Percentiles rank a stretch among this genome's conserved stretches.
Evolutionary conservation across 1,284 basidiomycete genomes (phyloP).

Genomic region (Trichosporon sp.): DNA sequence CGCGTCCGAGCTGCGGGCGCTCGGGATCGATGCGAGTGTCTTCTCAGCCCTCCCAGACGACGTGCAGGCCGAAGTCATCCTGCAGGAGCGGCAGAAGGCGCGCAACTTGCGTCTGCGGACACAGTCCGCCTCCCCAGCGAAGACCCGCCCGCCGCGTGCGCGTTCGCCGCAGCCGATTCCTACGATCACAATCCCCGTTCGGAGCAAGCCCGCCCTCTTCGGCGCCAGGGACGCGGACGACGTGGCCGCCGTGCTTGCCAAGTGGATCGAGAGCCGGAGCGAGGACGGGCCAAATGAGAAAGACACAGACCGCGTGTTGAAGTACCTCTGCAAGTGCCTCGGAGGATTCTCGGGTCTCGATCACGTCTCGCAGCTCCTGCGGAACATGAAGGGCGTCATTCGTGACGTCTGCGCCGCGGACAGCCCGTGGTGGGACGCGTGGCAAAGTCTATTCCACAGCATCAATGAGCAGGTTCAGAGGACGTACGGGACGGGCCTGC

Average conservation of each 20-base stretch:
- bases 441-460: background rate
- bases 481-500: background rate
- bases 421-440: background rate
- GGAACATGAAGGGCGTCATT: conserved; percentile 61
- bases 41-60: conserved; percentile 68
- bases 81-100: conserved; percentile 55
- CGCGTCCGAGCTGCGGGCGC: conserved; percentile 56
- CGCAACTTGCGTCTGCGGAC: conserved; percentile 18
- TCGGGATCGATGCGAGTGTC: conserved; percentile 66
- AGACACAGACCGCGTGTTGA: conserved; percentile 67
- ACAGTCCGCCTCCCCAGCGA: conserved; percentile 13
- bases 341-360: conserved; percentile 62
- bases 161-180: conserved; percentile 49
- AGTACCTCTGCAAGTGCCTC: conserved; percentile 64
- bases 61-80: conserved; percentile 64
- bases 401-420: conserved; percentile 19
- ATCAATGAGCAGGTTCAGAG: background rate
- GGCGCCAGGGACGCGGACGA: conserved; percentile 62
- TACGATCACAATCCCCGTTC: conserved; percentile 51
- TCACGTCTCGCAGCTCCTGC: conserved; percentile 63
- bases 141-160: conserved; percentile 8
- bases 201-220: conserved; percentile 54
- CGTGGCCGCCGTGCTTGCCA: conserved; percentile 62
- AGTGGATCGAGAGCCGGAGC: conserved; percentile 62
- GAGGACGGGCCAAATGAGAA: conserved; percentile 57